Evolutionary conservation across 2,329 filamentous ascomycete genomes (phyloP), one percentile per base, ranked within the genome.

Genomic region (Ambrosiella xylebori): DNA sequence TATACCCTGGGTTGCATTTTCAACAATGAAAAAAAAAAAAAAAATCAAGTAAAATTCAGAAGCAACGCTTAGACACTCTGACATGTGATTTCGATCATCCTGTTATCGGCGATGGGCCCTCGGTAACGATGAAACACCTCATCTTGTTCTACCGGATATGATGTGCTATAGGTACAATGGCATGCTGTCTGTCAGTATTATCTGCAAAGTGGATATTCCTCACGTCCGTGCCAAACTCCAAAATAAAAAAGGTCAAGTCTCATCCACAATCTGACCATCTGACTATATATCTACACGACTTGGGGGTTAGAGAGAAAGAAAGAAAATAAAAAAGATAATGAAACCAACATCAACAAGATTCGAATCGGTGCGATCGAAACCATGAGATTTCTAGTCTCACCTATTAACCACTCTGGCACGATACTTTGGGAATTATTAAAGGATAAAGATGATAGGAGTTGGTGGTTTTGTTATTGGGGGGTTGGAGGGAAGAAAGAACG

Each of bases 341-440:
- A 12, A 51, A 7, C 12, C 57, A 45, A 56, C 37, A 56, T 55
- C 37, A 41, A 56, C 45, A 56, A 53, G 53, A 59, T 56, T 49
- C 37, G 45, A 56, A 56, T 45, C 57, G 52, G 53, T 36, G 57
- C 27, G 51, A 13, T 35, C 52, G 51, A 55, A 40, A 13, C 50
- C 50, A 50, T 54, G 40, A 44, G 45, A 59, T 56, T 56, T 50
- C 53, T 59, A 59, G 41, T 58, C 57, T 54, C 51, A 58, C 57
- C 57, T 50, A 52, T 58, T 58, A 58, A 58, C 53, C 57, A 56
- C 45, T 56, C 53, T 17, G 45, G 45, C 57, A 59, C 57, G 44
- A 41, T 59, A 44, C 53, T 37, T 51, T 35, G 11, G 7, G 11
- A 49, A n/a, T n/a, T 41, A 12, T 4, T 3, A 15, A 39, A n/a